Evolutionary conservation across 179 eudicot genomes (phyloP), one percentile per base, ranked within the genome.

Genomic region (Silene vulgaris): DNA sequence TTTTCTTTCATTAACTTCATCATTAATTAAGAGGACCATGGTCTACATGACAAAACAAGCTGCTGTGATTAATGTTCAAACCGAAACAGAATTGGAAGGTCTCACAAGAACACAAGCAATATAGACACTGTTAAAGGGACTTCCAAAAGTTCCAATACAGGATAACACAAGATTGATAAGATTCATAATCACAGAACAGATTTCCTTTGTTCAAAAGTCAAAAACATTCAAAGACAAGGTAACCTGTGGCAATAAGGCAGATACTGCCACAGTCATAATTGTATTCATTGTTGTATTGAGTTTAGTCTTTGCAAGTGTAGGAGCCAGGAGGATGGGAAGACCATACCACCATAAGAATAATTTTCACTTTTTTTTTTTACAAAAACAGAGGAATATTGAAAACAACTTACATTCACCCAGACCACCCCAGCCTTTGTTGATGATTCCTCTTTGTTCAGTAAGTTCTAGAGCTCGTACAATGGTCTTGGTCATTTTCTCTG

Each of bases 371-470:
- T 45, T 45, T 17, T 17, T 35, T 65, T 50, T 29, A 71, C 59
- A 71, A 3, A 35, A 70, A 62, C 6, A 30, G 16, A n/a, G 14
- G 60, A 71, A 48, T 20, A 65, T 11, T 11, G 30, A 65, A 28
- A 74, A 57, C 48, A 64, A 60, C 84, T 88, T 88, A 90, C 97
- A 86, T 73, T 83, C 78, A 40, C 97, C 97, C 69, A 89, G 91
- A 79, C 90, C 96, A 66, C 97, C 97, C 97, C 97, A 92, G 79
- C 97, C 97, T 85, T 86, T 90, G 76, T 89, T 90, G 66, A 92
- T 90, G 78, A 92, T 90, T 61, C 97, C 97, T 80, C 97, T 84
- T 74, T 90, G 96, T 66, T 84, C 88, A 59, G 96, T 92, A 17
- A 30, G 52, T 79, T 89, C 87, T 65, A 92, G 79, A 72, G 97